These are phyloP conservation scores for Solanum chiquidenum DNA, from an alignment of 257 asterid genomes.

Conservation along the genomic window DNA sequence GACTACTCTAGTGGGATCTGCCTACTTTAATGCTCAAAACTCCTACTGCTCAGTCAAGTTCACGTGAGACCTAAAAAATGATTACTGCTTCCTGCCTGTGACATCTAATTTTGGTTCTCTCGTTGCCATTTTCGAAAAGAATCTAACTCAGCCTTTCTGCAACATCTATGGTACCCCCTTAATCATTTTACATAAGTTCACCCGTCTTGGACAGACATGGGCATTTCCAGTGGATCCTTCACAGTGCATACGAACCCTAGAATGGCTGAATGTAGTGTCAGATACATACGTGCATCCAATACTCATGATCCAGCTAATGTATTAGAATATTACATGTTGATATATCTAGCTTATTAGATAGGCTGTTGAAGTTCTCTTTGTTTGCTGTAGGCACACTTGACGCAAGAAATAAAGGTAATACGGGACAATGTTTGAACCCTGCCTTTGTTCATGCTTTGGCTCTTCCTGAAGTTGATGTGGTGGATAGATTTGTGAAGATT, in stretches of 20 bases:
- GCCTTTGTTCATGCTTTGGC: constrained; percentile 75
- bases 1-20: neutral
- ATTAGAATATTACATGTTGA: neutral
- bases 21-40: neutral
- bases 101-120: neutral
- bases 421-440: constrained; percentile 74
- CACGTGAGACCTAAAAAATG: neutral
- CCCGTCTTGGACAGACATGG: neutral
- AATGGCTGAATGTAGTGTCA: neutral
- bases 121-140: neutral
- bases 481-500: constrained; percentile 64
- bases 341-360: neutral
- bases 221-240: neutral
- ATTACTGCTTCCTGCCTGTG: neutral
- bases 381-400: constrained; percentile 20
- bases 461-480: constrained; percentile 72
- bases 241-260: neutral
- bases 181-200: neutral
- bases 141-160: neutral
- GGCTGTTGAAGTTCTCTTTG: neutral
- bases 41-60: neutral
- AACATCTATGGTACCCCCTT: neutral
- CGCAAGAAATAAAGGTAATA: constrained; percentile 33
- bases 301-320: neutral
- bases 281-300: neutral